Evolutionary conservation across 1,284 basidiomycete genomes (phyloP).

Genomic region (Cutaneotrichosporon dermatis): DNA sequence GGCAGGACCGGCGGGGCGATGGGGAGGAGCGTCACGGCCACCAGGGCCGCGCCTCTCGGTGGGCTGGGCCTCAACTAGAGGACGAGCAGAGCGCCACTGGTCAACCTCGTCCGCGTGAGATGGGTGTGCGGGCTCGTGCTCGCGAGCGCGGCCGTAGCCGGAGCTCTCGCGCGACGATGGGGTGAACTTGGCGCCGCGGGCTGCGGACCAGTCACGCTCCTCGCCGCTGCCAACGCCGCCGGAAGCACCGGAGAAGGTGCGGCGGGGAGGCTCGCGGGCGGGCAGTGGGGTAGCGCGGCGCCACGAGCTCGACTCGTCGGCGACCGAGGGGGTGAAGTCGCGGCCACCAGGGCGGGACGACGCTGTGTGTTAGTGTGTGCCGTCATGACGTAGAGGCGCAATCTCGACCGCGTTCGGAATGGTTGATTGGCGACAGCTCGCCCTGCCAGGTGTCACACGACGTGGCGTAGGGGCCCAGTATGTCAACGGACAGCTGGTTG

Average conservation of each 20-base stretch:
- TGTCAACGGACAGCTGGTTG: no score
- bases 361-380: slow-evolving; percentile 2
- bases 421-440: no score
- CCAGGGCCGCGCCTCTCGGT: slow-evolving; percentile 7
- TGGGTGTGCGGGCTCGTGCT: slow-evolving; percentile 11
- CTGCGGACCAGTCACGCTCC: slow-evolving; percentile 50
- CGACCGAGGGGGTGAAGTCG: slow-evolving; percentile 45
- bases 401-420: no score
- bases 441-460: no score
- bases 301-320: slow-evolving; percentile 62
- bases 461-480: no score
- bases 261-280: slow-evolving; percentile 25
- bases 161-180: slow-evolving; percentile 41
- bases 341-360: slow-evolving; percentile 16
- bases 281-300: slow-evolving; percentile 75
- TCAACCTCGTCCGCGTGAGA: slow-evolving; percentile 50
- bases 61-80: slow-evolving; percentile 25
- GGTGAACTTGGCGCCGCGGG: slow-evolving; percentile 50
- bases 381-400: no score
- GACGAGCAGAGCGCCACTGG: slow-evolving; percentile 52
- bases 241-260: slow-evolving; percentile 29
- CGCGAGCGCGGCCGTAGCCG: slow-evolving; percentile 26
- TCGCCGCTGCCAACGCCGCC: slow-evolving; percentile 15
- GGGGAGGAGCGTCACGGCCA: slow-evolving; percentile 30
- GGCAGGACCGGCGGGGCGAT: slow-evolving; percentile 42